Conservation (phyloP, 352 stramenopile species). For the Phytophthora litchii region DNA sequence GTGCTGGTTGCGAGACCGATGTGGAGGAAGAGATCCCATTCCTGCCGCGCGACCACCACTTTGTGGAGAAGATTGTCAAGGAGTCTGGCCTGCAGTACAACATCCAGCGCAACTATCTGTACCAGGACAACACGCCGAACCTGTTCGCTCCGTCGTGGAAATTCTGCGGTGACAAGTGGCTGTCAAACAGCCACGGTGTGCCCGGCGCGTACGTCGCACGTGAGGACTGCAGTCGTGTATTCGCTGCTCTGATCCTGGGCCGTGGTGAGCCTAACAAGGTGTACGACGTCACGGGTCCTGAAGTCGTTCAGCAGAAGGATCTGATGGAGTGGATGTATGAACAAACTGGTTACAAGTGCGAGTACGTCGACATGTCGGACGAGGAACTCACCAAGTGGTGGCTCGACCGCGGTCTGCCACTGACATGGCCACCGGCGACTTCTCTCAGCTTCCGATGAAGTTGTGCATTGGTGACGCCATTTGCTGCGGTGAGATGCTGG, state of each 20-base stretch:
- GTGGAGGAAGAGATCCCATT: slow-evolving; percentile 39
- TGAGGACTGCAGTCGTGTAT: slow-evolving; percentile 24
- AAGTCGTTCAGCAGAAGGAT: slow-evolving; percentile 25
- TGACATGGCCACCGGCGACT: slow-evolving; percentile 30
- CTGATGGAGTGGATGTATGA: slow-evolving; percentile 37
- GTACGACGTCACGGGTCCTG: slow-evolving; percentile 33
- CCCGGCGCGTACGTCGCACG: slow-evolving; percentile 32
- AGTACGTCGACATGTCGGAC: slow-evolving; percentile 39
- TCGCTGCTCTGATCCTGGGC: slow-evolving; percentile 27
- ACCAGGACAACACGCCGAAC: slow-evolving; percentile 39
- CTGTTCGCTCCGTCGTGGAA: slow-evolving; percentile 37
- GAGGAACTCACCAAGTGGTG: slow-evolving; percentile 36
- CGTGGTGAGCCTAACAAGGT: slow-evolving; percentile 33
- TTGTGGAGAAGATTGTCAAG: slow-evolving; percentile 28
- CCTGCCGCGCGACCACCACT: slow-evolving; percentile 36
- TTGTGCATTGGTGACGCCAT: slow-evolving; percentile 36
- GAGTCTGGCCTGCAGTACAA: slow-evolving; percentile 37
- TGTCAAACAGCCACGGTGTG: slow-evolving; percentile 30
- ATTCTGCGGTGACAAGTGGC: slow-evolving; percentile 29
- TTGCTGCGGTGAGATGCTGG: slow-evolving; percentile 36
- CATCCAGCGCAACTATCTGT: slow-evolving; percentile 47
- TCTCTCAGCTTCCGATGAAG: slow-evolving; percentile 37
- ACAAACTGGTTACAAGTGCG: slow-evolving; percentile 31
- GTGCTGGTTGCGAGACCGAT: slow-evolving; percentile 19
- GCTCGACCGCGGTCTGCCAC: slow-evolving; percentile 28